Base-by-base conservation (phyloP, 1,139 yeast genomes). In the Pichia sp. region DNA sequence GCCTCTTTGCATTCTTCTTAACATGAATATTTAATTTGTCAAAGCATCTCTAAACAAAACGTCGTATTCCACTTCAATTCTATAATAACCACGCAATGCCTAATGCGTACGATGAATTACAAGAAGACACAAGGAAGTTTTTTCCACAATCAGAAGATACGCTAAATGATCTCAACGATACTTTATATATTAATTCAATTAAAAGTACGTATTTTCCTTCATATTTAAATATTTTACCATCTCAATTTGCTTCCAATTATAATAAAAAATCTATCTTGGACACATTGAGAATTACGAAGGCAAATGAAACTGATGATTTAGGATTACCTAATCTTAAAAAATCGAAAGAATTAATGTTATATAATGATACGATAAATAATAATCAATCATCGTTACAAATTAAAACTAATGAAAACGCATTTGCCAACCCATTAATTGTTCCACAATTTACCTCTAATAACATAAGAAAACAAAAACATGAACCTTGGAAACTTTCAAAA, bases 401-500 rank as follows among this genome's bases (percentile, higher is more conserved):
- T 35, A 21, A 50, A 39, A 14, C 40, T 15, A 41, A 45, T 48
- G 47, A 35, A 50, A 29, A 45, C 45, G 33, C 64, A 48, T 44
- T 50, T 31, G 59, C 64, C 0, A 54, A 54, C 28, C 37, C 54
- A 7, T 35, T 55, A 3, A 49, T 62, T 6, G 51, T 58, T 8
- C 55, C 59, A 9, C n/a, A 37, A 22, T 46, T 50, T 36, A n/a
- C n/a, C n/a, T n/a, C n/a, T n/a, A n/a, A n/a, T n/a, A n/a, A n/a
- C n/a, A n/a, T n/a, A n/a, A 41, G 29, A 46, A 4, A 48, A 48
- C 32, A 35, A 10, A 14, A 76, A 72, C 75, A 75, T 55, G 72
- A 76, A 1, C 74, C 78, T 1, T 88, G 95, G 94, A 74, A 76
- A 50, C 69, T 87, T 4, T 69, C 69, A 57, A 68, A 86, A 42